Conservation (phyloP, 495 filamentous ascomycete species). For the Trichocladium uniseriatum region DNA sequence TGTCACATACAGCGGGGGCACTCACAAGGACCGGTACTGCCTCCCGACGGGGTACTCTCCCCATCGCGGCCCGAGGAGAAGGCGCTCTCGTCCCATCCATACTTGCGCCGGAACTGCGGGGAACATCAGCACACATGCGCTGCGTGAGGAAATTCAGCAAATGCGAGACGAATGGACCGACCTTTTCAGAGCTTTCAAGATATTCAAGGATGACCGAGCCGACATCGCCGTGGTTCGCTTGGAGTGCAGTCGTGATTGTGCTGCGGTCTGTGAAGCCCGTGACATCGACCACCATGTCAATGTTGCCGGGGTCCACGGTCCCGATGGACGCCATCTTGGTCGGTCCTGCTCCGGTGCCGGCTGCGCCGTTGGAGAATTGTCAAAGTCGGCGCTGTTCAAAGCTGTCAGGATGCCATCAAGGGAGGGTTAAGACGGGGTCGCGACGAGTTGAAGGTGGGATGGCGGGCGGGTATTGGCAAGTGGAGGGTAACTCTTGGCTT, state of each 20-base stretch:
- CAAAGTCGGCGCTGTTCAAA: background rate
- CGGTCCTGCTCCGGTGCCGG: background rate
- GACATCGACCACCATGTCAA: slow-evolving; percentile 10
- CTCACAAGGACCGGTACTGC: slow-evolving; percentile 1
- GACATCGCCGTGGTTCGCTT: slow-evolving; percentile 37
- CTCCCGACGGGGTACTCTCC: slow-evolving; percentile 1
- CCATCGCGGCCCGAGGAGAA: slow-evolving; percentile 41
- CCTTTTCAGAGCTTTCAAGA: slow-evolving; percentile 35
- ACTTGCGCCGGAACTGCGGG: slow-evolving; percentile 26
- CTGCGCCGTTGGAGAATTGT: background rate
- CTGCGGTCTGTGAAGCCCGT: slow-evolving; percentile 7
- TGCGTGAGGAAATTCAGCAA: background rate
- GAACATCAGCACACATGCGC: slow-evolving; percentile 10
- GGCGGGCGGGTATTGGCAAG: background rate
- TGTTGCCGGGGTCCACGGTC: background rate
- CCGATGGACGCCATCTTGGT: slow-evolving; percentile 11
- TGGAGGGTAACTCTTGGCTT: background rate
- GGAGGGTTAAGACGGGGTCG: background rate
- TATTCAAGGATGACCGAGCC: slow-evolving; percentile 37
- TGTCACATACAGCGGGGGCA: background rate
- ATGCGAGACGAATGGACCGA: slow-evolving; percentile 17
- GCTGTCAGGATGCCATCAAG: slow-evolving; percentile 4
- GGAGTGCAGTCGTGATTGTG: slow-evolving; percentile 11
- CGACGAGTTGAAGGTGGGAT: background rate
- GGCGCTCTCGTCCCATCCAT: slow-evolving; percentile 40